Evolutionary conservation across 768 basidiomycete species (phyloP).

Genomic region (Boletus rubropictus): DNA sequence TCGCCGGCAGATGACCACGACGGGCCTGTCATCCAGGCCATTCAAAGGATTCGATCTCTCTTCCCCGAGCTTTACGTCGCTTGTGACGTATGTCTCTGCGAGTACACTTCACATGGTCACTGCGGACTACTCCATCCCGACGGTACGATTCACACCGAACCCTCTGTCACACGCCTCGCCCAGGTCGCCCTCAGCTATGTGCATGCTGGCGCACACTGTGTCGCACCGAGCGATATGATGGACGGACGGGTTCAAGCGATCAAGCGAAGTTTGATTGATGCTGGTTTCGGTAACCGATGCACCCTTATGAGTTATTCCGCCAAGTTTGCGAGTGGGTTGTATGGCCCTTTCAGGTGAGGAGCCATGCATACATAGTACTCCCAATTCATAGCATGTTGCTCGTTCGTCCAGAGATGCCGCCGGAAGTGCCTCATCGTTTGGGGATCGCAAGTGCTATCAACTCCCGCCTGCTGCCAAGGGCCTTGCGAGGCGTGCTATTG

Average conservation of each 20-base stretch:
- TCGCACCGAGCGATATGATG: constrained; percentile 99
- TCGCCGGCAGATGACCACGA: constrained; percentile 83
- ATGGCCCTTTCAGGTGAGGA: constrained; percentile 89
- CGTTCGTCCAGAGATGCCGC: constrained; percentile 76
- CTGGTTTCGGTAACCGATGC: constrained; percentile 80
- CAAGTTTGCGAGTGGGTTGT: constrained; percentile 92
- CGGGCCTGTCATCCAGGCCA: constrained; percentile 93
- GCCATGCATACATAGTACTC: background rate
- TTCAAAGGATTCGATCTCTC: constrained; percentile 64
- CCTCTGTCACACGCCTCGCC: constrained; percentile 83
- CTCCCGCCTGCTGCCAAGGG: constrained; percentile 85
- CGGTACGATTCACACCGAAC: constrained; percentile 69
- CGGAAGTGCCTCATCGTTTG: constrained; percentile 90
- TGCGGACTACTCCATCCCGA: constrained; percentile 77
- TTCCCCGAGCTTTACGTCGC: constrained; percentile 89
- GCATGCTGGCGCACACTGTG: constrained; percentile 92
- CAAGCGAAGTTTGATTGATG: constrained; percentile 78
- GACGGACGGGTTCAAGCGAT: constrained; percentile 90
- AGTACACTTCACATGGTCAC: constrained; percentile 98
- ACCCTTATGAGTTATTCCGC: constrained; percentile 96
- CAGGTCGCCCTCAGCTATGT: constrained; percentile 92
- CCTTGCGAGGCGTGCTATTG: constrained; percentile 88
- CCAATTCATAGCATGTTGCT: background rate
- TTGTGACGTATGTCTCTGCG: constrained; percentile 97
- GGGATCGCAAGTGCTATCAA: constrained; percentile 97